Evolutionary conservation across 164 flowering plant species (phyloP).

Genomic region (Liquidambar formosana): DNA sequence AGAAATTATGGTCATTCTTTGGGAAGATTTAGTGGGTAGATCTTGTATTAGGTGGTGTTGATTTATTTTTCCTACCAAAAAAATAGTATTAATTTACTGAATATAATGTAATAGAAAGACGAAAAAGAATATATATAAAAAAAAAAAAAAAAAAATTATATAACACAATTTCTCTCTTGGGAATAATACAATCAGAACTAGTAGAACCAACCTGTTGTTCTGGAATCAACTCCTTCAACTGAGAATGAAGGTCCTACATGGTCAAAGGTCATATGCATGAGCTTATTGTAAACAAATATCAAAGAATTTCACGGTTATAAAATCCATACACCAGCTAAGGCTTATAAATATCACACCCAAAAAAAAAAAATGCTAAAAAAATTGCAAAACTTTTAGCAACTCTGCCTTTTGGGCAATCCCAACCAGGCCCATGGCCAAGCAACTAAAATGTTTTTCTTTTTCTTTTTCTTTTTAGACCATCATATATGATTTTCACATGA

Average conservation of each 20-base stretch:
- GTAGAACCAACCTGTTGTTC: conserved; percentile 74
- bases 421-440: too few species aligned
- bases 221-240: conserved; percentile 13
- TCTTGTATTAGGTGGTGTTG: too few species aligned
- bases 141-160: neutral
- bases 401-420: neutral
- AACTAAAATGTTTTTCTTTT: too few species aligned
- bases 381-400: neutral
- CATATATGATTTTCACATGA: too few species aligned
- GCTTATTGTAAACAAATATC: neutral
- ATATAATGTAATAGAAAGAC: neutral
- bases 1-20: too few species aligned
- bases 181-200: neutral
- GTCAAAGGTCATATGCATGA: neutral
- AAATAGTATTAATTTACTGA: neutral
- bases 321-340: neutral
- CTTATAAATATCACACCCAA: neutral
- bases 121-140: neutral
- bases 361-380: neutral
- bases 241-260: conserved; percentile 10
- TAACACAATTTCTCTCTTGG: neutral
- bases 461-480: too few species aligned
- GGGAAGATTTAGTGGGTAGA: too few species aligned
- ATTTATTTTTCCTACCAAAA: neutral
- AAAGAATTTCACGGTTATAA: neutral